Evolutionary conservation across 2,329 filamentous ascomycete genomes (phyloP).

Genomic region (Fusarium kyushuense): DNA sequence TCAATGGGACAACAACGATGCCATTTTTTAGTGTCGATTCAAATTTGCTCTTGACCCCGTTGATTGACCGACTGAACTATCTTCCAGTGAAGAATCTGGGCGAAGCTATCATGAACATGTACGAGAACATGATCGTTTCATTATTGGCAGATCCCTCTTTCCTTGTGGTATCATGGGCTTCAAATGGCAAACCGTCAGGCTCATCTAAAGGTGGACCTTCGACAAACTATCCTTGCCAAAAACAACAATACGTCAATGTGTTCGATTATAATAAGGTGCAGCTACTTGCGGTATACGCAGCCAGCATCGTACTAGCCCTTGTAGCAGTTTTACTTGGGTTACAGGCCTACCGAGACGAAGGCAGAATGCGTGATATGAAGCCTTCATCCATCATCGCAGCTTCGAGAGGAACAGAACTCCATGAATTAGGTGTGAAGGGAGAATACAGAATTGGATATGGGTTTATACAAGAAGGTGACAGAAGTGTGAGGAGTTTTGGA

Average conservation of each 20-base stretch:
- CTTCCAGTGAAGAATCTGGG: background rate
- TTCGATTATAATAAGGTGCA: background rate
- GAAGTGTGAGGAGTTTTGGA: background rate
- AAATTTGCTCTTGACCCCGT: background rate
- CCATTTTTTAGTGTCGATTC: background rate
- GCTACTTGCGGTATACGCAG: background rate
- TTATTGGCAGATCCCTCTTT: background rate
- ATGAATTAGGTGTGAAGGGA: accelerated
- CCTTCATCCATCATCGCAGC: constrained; percentile 1
- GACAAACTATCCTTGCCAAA: background rate
- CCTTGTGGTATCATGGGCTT: background rate
- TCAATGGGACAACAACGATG: background rate
- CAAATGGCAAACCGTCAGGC: background rate
- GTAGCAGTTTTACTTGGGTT: accelerated
- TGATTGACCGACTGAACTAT: constrained; percentile 14
- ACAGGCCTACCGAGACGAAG: background rate
- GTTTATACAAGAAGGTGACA: background rate
- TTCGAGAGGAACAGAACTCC: background rate
- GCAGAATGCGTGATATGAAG: constrained; percentile 17
- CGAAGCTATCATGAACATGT: background rate
- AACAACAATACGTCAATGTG: accelerated
- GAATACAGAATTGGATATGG: background rate
- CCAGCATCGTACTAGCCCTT: background rate
- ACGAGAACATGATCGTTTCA: constrained; percentile 11
- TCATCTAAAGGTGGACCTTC: accelerated